Conservation (phyloP, 1,284 basidiomycete genomes). For the Trichosporon ovoides region DNA sequence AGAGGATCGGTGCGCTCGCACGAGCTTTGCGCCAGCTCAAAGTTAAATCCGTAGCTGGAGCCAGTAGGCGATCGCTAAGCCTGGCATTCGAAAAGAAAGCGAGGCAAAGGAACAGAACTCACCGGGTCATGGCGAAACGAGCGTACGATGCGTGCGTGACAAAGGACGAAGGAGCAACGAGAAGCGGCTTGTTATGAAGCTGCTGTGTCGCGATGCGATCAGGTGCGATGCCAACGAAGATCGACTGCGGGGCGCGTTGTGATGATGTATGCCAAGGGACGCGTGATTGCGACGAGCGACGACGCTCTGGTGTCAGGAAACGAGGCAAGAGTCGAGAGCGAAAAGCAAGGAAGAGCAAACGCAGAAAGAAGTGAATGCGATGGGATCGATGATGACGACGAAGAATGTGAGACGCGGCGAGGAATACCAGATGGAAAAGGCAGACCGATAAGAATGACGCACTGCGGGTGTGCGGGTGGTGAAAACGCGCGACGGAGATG, state of each 20-base stretch:
- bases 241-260: too few species aligned
- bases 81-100: too few species aligned
- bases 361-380: not conserved
- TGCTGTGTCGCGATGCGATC: not conserved
- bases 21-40: not conserved
- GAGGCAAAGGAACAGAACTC: not conserved
- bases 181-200: not conserved
- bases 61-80: not conserved
- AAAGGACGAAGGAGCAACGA: not conserved
- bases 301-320: not conserved
- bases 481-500: not conserved
- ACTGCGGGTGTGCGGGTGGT: not conserved
- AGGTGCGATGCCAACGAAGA: too few species aligned
- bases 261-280: not conserved
- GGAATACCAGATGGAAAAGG: not conserved
- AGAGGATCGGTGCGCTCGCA: not conserved
- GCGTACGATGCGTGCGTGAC: not conserved
- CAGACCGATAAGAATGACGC: conserved; percentile 3
- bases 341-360: not conserved
- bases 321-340: not conserved
- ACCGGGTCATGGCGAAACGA: conserved; percentile 3
- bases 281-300: not conserved
- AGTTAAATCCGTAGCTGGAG: not conserved
- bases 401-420: not conserved
- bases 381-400: not conserved